Evolutionary conservation across 2,329 filamentous ascomycete genomes (phyloP).

Genomic region (Colletotrichum filicis): DNA sequence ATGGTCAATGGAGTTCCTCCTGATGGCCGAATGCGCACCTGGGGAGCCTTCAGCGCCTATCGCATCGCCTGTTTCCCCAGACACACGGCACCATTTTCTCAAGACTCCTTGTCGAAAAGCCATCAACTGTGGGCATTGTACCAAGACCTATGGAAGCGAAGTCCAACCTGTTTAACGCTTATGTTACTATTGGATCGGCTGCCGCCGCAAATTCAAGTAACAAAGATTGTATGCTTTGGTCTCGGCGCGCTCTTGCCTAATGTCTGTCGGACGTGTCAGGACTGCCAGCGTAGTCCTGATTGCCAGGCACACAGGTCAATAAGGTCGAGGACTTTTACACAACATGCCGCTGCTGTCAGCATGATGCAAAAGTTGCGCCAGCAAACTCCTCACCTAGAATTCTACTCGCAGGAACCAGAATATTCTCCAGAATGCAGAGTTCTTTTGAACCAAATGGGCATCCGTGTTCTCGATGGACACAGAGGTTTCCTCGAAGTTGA

Average conservation of each 20-base stretch:
- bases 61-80: background rate
- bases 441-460: background rate
- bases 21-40: background rate
- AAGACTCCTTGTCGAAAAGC: background rate
- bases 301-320: background rate
- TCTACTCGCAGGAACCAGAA: constrained; percentile 3
- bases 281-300: background rate
- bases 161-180: background rate
- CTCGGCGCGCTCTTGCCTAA: background rate
- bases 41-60: background rate
- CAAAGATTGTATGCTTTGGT: background rate
- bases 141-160: background rate
- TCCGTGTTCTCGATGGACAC: constrained; percentile 29
- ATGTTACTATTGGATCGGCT: background rate
- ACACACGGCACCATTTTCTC: background rate
- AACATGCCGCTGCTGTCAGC: constrained; percentile 1
- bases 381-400: background rate
- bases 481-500: constrained; percentile 37
- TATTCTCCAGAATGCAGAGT: background rate
- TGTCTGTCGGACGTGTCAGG: background rate
- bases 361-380: background rate
- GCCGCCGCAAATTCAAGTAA: background rate
- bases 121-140: background rate
- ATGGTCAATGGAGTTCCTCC: background rate
- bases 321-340: background rate